Evolutionary conservation across 202 grass and related monocot species (phyloP).

Genomic region (Brachypodium distachyon): DNA sequence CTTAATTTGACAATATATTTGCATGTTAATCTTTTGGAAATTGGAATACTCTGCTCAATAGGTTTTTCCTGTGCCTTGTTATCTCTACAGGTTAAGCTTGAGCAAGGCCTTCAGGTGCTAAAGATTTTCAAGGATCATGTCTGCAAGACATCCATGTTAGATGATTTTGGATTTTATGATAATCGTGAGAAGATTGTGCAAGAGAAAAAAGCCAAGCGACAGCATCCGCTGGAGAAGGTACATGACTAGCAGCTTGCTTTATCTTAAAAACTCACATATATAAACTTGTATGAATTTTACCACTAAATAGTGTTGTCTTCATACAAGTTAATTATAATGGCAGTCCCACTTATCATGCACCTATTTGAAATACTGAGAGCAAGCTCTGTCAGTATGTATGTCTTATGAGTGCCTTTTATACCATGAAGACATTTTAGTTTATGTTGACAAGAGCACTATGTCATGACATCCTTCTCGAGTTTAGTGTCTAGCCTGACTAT

Average conservation of each 20-base stretch:
- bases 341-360: too few species aligned
- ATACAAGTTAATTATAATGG: not conserved
- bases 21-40: not conserved
- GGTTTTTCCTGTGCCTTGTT: not conserved
- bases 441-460: not conserved
- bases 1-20: not conserved
- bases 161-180: constrained; percentile 70
- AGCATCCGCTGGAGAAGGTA: constrained; percentile 53
- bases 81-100: constrained; percentile 48
- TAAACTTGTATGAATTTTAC: not conserved
- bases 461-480: not conserved
- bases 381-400: not conserved
- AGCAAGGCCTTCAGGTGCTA: constrained; percentile 56
- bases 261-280: not conserved
- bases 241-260: constrained; percentile 1
- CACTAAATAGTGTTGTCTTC: not conserved
- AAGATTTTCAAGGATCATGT: constrained; percentile 68
- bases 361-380: not conserved
- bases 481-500: not conserved
- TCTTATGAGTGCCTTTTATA: not conserved
- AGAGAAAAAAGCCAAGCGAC: constrained; percentile 54
- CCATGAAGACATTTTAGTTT: not conserved
- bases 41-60: not conserved
- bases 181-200: constrained; percentile 58
- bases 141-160: constrained; percentile 56